phyloP scores from a whole-genome alignment of 805 yeast species.

The Kodamaea jinghongensis region DNA sequence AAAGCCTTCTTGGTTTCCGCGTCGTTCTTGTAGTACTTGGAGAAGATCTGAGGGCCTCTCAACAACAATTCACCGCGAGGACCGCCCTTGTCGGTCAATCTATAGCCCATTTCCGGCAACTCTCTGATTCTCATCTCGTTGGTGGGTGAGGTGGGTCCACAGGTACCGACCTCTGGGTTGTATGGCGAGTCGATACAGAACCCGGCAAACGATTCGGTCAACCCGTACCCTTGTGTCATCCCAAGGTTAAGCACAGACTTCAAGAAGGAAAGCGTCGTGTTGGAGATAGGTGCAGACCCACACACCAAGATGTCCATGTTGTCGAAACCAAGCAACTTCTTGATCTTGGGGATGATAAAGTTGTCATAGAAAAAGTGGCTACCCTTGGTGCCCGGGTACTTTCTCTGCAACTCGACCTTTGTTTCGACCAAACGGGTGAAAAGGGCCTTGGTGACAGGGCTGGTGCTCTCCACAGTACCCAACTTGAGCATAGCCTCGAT shows the following conservation, averaged over 20 bases:
- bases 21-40: conserved; percentile 24
- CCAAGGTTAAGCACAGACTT: conserved; percentile 25
- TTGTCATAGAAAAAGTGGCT: conserved; percentile 17
- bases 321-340: conserved; percentile 32
- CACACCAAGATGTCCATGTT: conserved; percentile 22
- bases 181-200: conserved; percentile 15
- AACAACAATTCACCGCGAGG: conserved; percentile 28
- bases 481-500: conserved; percentile 24
- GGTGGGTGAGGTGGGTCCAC: conserved; percentile 20
- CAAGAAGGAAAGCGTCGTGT: conserved; percentile 20
- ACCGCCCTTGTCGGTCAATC: conserved; percentile 19
- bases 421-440: conserved; percentile 18
- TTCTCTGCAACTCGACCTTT: conserved; percentile 16
- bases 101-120: conserved; percentile 25
- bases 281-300: conserved; percentile 27
- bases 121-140: conserved; percentile 21
- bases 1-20: conserved; percentile 22
- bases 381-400: conserved; percentile 17
- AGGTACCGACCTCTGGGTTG: conserved; percentile 23
- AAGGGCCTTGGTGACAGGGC: conserved; percentile 16
- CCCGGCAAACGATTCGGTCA: conserved; percentile 31
- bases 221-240: conserved; percentile 33
- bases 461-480: conserved; percentile 21
- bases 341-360: conserved; percentile 30
- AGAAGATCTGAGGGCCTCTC: conserved; percentile 26